Conservation (phyloP, 1,284 basidiomycete species). For the Sanguinoderma infundibulare region DNA sequence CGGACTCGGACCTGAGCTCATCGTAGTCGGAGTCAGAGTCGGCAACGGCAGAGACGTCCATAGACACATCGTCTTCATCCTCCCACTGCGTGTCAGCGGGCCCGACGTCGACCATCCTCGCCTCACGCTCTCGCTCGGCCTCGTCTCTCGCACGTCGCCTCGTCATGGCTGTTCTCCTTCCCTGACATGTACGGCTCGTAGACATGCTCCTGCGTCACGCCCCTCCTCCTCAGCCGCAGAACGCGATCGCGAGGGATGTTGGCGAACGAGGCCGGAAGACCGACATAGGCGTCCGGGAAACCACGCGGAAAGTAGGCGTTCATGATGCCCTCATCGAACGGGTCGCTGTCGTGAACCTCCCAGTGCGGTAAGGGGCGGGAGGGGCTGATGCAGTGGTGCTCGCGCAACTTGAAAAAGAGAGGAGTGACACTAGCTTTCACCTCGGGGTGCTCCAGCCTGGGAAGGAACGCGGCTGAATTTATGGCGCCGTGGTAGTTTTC, state of each 20-base stretch:
- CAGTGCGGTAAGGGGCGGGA: constrained; percentile 32
- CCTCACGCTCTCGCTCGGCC: background rate
- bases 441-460: constrained; percentile 29
- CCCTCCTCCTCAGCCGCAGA: constrained; percentile 10
- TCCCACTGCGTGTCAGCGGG: background rate
- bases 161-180: constrained; percentile 42
- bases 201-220: constrained; percentile 12
- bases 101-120: constrained; percentile 28
- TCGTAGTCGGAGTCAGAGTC: background rate
- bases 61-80: background rate
- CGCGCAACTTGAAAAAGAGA: constrained; percentile 57
- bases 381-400: constrained; percentile 55
- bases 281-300: constrained; percentile 15
- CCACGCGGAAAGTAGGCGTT: constrained; percentile 58
- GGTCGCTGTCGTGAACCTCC: constrained; percentile 32
- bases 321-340: constrained; percentile 49
- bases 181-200: constrained; percentile 44
- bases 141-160: constrained; percentile 41
- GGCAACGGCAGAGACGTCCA: background rate
- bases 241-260: background rate
- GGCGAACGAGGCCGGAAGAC: background rate
- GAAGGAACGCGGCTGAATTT: constrained; percentile 40
- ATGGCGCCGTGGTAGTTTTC: constrained; percentile 36
- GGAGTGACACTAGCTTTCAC: constrained; percentile 43
- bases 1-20: background rate